Conservation (phyloP, 352 stramenopile genomes). For the Globisporangium ultimum region DNA sequence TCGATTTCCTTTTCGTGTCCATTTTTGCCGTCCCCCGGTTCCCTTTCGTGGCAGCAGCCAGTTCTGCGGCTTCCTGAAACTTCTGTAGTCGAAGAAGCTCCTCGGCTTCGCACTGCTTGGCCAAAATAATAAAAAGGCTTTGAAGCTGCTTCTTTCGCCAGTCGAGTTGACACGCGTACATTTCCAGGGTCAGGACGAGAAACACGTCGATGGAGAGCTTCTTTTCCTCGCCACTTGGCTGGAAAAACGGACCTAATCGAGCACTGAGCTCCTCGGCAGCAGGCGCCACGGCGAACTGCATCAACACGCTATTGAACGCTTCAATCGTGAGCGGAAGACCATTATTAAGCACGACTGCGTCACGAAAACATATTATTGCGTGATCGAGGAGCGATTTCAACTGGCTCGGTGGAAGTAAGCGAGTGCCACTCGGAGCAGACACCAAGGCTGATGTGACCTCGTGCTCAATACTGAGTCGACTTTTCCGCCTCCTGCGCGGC, state of each 20-base stretch:
- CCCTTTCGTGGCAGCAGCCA: neutral
- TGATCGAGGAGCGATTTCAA: constrained; percentile 2
- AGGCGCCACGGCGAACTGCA: constrained; percentile 29
- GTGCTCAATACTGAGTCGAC: neutral
- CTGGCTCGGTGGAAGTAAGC: neutral
- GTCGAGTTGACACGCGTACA: constrained; percentile 38
- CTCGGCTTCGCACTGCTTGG: constrained; percentile 21
- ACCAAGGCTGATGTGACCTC: neutral
- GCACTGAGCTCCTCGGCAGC: constrained; percentile 25
- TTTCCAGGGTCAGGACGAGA: constrained; percentile 38
- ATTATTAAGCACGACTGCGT: constrained; percentile 26
- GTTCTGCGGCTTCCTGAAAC: neutral
- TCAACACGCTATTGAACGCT: constrained; percentile 45
- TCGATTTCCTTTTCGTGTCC: neutral
- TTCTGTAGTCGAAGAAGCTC: constrained; percentile 13
- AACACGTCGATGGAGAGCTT: constrained; percentile 52
- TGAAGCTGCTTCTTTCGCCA: constrained; percentile 44
- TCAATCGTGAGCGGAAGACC: constrained; percentile 44
- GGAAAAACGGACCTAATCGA: constrained; percentile 46
- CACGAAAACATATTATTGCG: constrained; percentile 18
- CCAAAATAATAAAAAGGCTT: constrained; percentile 41
- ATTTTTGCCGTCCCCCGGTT: neutral
- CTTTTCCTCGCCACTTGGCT: constrained; percentile 46
- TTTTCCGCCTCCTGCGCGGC: constrained; percentile 14
- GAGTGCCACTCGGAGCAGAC: too few relatives aligned